Evolutionary conservation across 768 basidiomycete genomes (phyloP).

Genomic region (Rhodosporidiobolus sp.): DNA sequence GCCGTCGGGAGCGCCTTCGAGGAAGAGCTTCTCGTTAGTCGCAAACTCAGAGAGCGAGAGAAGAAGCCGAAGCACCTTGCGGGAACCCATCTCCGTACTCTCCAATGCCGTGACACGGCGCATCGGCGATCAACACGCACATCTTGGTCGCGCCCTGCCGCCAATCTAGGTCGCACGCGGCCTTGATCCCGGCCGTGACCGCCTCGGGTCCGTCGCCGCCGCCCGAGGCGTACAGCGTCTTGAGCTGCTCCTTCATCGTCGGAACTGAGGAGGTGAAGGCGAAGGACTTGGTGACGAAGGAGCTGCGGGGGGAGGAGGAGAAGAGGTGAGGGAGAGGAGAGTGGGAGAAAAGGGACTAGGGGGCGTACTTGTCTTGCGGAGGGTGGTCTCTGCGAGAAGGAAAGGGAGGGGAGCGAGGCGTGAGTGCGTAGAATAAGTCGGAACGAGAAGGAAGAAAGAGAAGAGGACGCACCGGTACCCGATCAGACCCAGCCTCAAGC

Average conservation of each 20-base stretch:
- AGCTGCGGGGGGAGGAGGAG: conserved; percentile 44
- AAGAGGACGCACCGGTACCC: conserved; percentile 63
- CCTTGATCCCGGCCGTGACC: conserved; percentile 85
- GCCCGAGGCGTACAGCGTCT: conserved; percentile 78
- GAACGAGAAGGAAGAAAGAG: neutral
- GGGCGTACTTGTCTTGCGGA: conserved; percentile 69
- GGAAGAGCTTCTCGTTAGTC: conserved; percentile 69
- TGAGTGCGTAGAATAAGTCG: neutral
- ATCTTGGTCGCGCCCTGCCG: conserved; percentile 83
- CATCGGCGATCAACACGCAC: conserved; percentile 94
- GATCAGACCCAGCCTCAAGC: conserved; percentile 82
- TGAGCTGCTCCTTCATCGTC: conserved; percentile 78
- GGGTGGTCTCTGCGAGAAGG: conserved; percentile 80
- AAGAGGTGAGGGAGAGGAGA: neutral
- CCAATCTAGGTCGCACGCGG: conserved; percentile 84
- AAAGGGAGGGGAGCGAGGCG: too few species aligned
- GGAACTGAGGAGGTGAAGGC: conserved; percentile 89
- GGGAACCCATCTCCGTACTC: neutral
- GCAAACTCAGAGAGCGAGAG: neutral
- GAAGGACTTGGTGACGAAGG: conserved; percentile 88
- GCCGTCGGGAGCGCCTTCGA: conserved; percentile 77
- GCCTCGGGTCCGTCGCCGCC: conserved; percentile 94
- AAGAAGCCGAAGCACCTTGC: neutral
- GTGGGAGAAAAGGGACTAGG: too few species aligned
- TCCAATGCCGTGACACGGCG: conserved; percentile 86